These are phyloP conservation scores for Calonectria naviculata DNA, from an alignment of 2,329 filamentous ascomycete species.

Conservation along the genomic window DNA sequence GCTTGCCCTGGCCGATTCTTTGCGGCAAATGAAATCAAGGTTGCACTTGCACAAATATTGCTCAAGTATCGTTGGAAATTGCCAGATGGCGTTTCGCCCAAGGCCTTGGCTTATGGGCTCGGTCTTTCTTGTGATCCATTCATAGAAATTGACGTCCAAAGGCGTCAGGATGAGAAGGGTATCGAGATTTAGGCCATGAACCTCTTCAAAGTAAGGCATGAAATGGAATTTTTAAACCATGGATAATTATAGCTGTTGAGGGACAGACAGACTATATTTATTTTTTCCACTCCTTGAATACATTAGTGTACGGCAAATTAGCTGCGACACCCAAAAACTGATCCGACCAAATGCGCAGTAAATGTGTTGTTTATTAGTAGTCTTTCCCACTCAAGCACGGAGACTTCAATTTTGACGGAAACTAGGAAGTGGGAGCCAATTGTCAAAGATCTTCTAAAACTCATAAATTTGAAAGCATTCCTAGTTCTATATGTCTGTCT, in stretches of 20 bases:
- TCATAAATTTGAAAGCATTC: not conserved
- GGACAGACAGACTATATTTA: no score
- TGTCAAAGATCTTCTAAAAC: not conserved
- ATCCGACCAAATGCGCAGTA: no score
- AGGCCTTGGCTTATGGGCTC: not conserved
- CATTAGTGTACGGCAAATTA: no score
- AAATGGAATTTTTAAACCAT: no score
- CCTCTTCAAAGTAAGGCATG: no score
- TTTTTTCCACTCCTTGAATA: no score
- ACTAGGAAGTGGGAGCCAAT: not conserved
- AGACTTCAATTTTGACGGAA: not conserved
- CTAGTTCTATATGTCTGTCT: not conserved
- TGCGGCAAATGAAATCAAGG: not conserved
- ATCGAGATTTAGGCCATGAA: no score
- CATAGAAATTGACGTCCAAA: not conserved
- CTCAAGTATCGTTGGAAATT: not conserved
- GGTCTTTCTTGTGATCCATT: not conserved
- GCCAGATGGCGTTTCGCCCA: not conserved
- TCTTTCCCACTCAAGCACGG: no score
- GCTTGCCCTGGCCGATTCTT: not conserved
- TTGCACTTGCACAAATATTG: not conserved
- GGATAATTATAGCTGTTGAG: no score
- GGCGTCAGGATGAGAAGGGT: no score
- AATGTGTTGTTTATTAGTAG: no score
- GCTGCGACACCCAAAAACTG: no score